Conservation (phyloP, 2,329 filamentous ascomycete species). For the Neospermospora avenae region DNA sequence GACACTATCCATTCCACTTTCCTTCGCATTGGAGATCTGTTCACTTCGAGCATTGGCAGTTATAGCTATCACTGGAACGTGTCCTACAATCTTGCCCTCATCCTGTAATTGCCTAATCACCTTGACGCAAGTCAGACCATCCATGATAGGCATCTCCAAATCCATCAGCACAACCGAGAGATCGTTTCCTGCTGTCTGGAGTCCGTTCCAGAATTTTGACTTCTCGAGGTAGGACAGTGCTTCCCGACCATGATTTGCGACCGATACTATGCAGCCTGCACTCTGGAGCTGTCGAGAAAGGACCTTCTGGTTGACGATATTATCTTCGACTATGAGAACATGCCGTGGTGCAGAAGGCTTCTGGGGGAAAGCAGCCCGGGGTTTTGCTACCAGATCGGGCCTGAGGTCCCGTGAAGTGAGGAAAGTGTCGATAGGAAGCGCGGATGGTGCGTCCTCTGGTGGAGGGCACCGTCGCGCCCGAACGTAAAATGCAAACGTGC, state of each 20-base stretch:
- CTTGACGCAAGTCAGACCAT: constrained; percentile 63
- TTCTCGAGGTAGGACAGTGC: constrained; percentile 42
- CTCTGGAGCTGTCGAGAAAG: constrained; percentile 48
- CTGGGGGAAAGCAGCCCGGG: constrained; percentile 2
- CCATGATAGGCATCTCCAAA: constrained; percentile 72
- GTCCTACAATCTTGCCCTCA: constrained; percentile 47
- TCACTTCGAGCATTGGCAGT: constrained; percentile 32
- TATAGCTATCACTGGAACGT: constrained; percentile 36
- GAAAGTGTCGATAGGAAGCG: constrained; percentile 3
- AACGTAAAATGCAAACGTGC: constrained; percentile 73
- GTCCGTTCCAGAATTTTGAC: constrained; percentile 18
- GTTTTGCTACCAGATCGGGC: not conserved
- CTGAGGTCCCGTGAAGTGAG: not conserved
- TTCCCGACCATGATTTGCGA: constrained; percentile 56
- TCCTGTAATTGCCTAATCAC: constrained; percentile 57
- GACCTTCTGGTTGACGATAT: constrained; percentile 58
- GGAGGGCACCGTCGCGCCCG: constrained; percentile 15
- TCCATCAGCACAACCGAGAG: constrained; percentile 69
- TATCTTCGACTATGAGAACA: constrained; percentile 58
- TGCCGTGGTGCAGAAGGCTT: constrained; percentile 18
- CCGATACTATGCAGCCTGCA: constrained; percentile 40
- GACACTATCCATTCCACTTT: constrained; percentile 50
- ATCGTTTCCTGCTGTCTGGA: constrained; percentile 30
- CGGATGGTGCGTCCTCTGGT: not conserved
- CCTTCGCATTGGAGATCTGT: constrained; percentile 26